A percentile compares a stretch with the other conserved stretches of the same genome.
These are phyloP conservation scores for Daldinia decipiens DNA, from an alignment of 495 filamentous ascomycete genomes.

Conservation along the genomic window DNA sequence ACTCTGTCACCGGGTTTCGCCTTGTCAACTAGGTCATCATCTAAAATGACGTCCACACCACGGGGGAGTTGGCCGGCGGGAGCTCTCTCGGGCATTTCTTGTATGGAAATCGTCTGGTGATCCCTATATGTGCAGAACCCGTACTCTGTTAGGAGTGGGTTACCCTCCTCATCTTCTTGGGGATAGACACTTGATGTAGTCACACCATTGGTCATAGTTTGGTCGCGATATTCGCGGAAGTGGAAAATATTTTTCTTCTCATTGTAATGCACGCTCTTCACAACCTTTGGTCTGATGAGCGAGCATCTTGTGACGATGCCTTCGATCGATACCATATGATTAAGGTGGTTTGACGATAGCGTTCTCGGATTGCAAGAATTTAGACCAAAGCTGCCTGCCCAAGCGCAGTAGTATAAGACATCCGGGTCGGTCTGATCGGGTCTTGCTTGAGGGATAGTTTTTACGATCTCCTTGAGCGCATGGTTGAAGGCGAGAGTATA, in stretches of 20 bases:
- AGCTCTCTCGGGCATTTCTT: slow-evolving; percentile 99
- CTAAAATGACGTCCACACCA: slow-evolving; percentile 96
- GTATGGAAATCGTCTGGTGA: slow-evolving; percentile 97
- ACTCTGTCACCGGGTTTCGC: slow-evolving; percentile 96
- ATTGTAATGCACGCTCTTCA: slow-evolving; percentile 96
- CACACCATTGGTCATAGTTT: slow-evolving; percentile 93
- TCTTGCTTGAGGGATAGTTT: slow-evolving; percentile 72
- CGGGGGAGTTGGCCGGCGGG: slow-evolving; percentile 95
- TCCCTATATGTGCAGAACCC: slow-evolving; percentile 95
- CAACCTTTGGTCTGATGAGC: slow-evolving; percentile 92
- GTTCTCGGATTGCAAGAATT: slow-evolving; percentile 95
- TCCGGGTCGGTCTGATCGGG: slow-evolving; percentile 62
- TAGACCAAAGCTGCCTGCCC: slow-evolving; percentile 93
- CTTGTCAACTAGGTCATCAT: slow-evolving; percentile 95
- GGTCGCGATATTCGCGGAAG: slow-evolving; percentile 88
- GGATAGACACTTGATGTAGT: slow-evolving; percentile 92
- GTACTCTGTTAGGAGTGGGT: slow-evolving; percentile 89
- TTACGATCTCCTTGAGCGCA: slow-evolving; percentile 87
- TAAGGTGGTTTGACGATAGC: slow-evolving; percentile 85
- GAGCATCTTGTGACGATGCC: slow-evolving; percentile 98
- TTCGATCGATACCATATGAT: slow-evolving; percentile 96
- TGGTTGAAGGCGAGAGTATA: slow-evolving; percentile 85
- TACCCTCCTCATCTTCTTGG: slow-evolving; percentile 87
- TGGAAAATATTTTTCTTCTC: slow-evolving; percentile 85
- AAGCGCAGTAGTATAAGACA: slow-evolving; percentile 89